A percentile compares a stretch with the other conserved stretches of the same genome.
These are phyloP conservation scores for Sarcodon aspratus DNA, from an alignment of 768 basidiomycete species.

Conservation along the genomic window DNA sequence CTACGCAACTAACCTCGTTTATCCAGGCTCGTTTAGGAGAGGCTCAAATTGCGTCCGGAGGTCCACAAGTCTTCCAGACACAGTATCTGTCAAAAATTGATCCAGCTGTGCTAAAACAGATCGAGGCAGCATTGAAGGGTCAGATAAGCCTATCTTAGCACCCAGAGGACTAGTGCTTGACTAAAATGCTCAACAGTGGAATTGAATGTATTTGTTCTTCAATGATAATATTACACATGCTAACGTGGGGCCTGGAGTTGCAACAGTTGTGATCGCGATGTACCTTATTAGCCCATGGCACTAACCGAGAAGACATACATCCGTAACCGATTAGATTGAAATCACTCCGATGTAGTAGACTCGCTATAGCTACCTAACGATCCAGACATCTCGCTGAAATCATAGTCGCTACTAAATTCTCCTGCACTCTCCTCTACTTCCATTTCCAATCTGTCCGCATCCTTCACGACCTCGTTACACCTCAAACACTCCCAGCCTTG, in stretches of 20 bases:
- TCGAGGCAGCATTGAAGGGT: no score
- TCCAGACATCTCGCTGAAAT: constrained; percentile 33
- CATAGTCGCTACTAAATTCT: constrained; percentile 39
- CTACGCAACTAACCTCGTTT: constrained; percentile 46
- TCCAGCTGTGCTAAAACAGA: constrained; percentile 58
- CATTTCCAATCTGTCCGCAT: constrained; percentile 50
- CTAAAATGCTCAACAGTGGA: no score
- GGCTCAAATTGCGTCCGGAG: constrained; percentile 50
- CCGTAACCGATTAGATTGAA: not conserved
- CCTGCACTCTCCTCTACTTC: constrained; percentile 34
- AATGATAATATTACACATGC: no score
- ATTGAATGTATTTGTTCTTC: no score
- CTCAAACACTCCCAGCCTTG: constrained; percentile 75
- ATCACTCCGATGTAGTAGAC: constrained; percentile 6
- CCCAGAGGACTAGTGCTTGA: no score
- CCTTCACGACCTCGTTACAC: constrained; percentile 55
- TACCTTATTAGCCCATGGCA: no score
- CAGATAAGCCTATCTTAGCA: no score
- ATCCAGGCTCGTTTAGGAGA: constrained; percentile 48
- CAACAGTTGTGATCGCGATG: no score
- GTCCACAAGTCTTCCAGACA: constrained; percentile 45
- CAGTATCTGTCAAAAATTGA: constrained; percentile 58
- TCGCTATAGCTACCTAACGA: constrained; percentile 29
- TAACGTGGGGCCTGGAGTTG: no score
- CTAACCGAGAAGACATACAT: no score